Evolutionary conservation across 192 early-diverging fungal species (phyloP).

Genomic region (Coemansia sp.): DNA sequence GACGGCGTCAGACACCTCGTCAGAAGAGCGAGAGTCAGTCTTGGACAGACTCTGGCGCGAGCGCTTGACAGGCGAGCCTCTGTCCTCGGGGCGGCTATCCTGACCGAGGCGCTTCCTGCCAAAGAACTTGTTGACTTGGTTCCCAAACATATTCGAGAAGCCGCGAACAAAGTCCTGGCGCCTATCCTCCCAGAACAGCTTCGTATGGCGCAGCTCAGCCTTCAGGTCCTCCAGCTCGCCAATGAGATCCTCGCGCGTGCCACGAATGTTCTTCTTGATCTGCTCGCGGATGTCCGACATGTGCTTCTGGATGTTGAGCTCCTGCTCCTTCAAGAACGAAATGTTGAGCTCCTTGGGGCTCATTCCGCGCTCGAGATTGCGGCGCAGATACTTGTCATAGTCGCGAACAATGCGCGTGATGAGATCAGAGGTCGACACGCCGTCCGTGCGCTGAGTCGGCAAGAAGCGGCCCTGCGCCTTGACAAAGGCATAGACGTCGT

Average conservation of each 20-base stretch:
- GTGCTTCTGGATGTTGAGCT: constrained; percentile 72
- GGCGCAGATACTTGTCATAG: constrained; percentile 78
- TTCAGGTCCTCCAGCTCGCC: constrained; percentile 64
- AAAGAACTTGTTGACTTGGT: constrained; percentile 52
- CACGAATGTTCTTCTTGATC: constrained; percentile 66
- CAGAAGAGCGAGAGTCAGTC: not conserved
- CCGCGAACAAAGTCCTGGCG: constrained; percentile 73
- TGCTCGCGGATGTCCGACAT: constrained; percentile 67
- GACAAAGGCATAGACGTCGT: constrained; percentile 78
- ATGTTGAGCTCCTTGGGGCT: constrained; percentile 79
- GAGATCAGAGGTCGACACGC: constrained; percentile 75
- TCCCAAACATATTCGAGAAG: constrained; percentile 65
- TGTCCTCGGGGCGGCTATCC: not conserved
- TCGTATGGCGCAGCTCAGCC: constrained; percentile 62
- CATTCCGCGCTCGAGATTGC: constrained; percentile 83
- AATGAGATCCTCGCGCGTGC: constrained; percentile 62
- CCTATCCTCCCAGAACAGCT: constrained; percentile 70
- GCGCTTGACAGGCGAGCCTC: constrained; percentile 23
- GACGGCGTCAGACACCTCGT: constrained; percentile 1
- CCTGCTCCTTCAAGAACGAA: constrained; percentile 77
- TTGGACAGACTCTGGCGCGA: constrained; percentile 21
- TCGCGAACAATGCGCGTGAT: constrained; percentile 83
- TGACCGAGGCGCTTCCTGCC: constrained; percentile 28
- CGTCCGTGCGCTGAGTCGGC: constrained; percentile 74
- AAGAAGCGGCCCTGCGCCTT: constrained; percentile 67